A percentile compares a stretch with the other conserved stretches of the same genome.
Evolutionary conservation across 768 basidiomycete genomes (phyloP).

Genomic region (Suillus placidus): DNA sequence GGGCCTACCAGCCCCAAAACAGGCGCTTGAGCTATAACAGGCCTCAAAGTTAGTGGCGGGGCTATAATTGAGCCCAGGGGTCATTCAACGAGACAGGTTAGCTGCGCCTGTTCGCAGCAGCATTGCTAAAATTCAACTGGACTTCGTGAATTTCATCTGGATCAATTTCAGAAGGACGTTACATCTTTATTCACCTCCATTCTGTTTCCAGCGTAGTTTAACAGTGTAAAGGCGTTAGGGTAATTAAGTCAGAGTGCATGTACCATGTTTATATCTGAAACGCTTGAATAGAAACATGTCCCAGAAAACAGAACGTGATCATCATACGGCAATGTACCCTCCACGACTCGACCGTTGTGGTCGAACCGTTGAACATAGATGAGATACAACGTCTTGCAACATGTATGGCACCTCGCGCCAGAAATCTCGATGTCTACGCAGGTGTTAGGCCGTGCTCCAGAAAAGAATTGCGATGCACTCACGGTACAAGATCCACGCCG

Average conservation of each 20-base stretch:
- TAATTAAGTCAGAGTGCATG: neutral
- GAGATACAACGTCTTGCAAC: conserved; percentile 74
- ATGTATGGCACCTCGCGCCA: conserved; percentile 91
- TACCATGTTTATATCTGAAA: neutral
- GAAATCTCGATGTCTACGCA: conserved; percentile 78
- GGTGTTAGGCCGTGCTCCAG: conserved; percentile 13
- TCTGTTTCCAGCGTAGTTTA: neutral
- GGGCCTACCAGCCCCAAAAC: neutral
- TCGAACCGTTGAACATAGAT: conserved; percentile 74
- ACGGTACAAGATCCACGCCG: conserved; percentile 85
- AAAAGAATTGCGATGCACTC: conserved; percentile 36
- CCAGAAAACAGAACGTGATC: neutral
- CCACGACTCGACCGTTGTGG: conserved; percentile 67
- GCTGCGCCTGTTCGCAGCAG: neutral
- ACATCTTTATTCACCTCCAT: conserved; percentile 3
- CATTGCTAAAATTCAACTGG: neutral
- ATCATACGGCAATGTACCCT: conserved; percentile 77
- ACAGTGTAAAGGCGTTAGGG: neutral
- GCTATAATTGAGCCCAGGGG: too few relatives aligned
- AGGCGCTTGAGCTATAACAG: neutral
- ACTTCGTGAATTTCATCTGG: neutral
- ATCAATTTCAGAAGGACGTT: neutral
- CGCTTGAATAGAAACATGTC: neutral
- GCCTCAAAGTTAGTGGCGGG: neutral
- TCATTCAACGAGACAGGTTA: neutral